A percentile compares a stretch with the other conserved stretches of the same genome.
These are phyloP conservation scores for Vanrija sp. DNA, from an alignment of 1,284 basidiomycete species.

Conservation along the genomic window DNA sequence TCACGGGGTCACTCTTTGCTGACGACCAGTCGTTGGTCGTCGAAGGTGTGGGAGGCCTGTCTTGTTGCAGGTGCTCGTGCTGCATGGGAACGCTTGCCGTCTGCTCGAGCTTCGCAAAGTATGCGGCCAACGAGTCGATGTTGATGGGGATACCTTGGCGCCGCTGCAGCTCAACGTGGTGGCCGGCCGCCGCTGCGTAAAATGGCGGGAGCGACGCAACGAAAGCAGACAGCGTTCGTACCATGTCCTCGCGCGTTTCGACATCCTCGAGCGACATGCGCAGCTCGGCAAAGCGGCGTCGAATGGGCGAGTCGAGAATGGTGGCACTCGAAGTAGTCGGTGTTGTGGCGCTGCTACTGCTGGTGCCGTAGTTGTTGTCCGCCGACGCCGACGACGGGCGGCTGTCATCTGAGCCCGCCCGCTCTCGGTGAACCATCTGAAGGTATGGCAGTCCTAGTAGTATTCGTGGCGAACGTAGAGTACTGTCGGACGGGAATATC, in stretches of 20 bases:
- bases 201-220: slow-evolving; percentile 10
- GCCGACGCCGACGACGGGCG: too few relatives aligned
- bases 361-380: not conserved
- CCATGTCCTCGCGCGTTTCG: slow-evolving; percentile 2
- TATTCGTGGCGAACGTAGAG: too few relatives aligned
- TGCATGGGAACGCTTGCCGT: not conserved
- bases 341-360: not conserved
- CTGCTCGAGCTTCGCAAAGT: slow-evolving; percentile 13
- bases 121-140: slow-evolving; percentile 11
- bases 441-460: too few relatives aligned
- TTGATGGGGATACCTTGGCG: slow-evolving; percentile 5
- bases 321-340: not conserved
- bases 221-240: not conserved
- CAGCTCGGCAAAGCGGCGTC: slow-evolving; percentile 2
- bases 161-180: slow-evolving; percentile 5
- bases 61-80: too few relatives aligned
- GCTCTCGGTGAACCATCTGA: too few relatives aligned
- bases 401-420: too few relatives aligned
- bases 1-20: not conserved
- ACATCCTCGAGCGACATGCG: slow-evolving; percentile 1
- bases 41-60: not conserved
- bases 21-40: too few relatives aligned
- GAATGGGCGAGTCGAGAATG: not conserved
- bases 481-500: too few relatives aligned
- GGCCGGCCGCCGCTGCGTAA: slow-evolving; percentile 5